Conservation (phyloP, 768 basidiomycete species). For the Naematelia aurantialba region DNA sequence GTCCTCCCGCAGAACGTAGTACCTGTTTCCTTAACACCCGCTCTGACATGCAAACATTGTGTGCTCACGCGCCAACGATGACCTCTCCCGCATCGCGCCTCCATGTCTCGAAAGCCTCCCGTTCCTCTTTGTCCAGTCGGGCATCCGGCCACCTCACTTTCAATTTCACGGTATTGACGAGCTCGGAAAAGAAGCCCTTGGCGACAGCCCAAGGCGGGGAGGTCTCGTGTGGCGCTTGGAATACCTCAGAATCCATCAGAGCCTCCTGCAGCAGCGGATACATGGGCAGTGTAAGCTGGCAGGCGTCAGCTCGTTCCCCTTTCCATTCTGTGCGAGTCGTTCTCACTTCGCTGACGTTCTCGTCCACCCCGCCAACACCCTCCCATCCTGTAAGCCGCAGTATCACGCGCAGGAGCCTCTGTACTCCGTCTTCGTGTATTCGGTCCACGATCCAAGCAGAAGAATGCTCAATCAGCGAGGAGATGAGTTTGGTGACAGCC, state of each 20-base stretch:
- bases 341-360: conserved; percentile 71
- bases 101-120: conserved; percentile 43
- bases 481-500: conserved; percentile 74
- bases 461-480: conserved; percentile 81
- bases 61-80: conserved; percentile 46
- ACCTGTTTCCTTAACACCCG: conserved; percentile 46
- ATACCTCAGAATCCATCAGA: conserved; percentile 48
- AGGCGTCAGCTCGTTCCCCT: conserved; percentile 49
- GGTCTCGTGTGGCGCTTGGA: conserved; percentile 34
- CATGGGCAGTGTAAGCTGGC: conserved; percentile 63
- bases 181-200: conserved; percentile 72
- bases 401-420: conserved; percentile 67
- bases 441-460: conserved; percentile 69
- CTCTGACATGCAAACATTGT: background rate
- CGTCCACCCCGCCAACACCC: conserved; percentile 75
- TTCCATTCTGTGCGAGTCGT: background rate
- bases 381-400: conserved; percentile 69
- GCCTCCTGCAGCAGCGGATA: conserved; percentile 91
- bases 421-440: conserved; percentile 59
- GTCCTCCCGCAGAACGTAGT: conserved; percentile 78
- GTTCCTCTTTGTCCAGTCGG: conserved; percentile 38
- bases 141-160: conserved; percentile 70
- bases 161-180: conserved; percentile 65
- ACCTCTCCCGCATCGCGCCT: conserved; percentile 50
- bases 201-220: conserved; percentile 53